Base-by-base conservation (phyloP, 2,329 filamentous ascomycete species). In the Calonectria honghensis region DNA sequence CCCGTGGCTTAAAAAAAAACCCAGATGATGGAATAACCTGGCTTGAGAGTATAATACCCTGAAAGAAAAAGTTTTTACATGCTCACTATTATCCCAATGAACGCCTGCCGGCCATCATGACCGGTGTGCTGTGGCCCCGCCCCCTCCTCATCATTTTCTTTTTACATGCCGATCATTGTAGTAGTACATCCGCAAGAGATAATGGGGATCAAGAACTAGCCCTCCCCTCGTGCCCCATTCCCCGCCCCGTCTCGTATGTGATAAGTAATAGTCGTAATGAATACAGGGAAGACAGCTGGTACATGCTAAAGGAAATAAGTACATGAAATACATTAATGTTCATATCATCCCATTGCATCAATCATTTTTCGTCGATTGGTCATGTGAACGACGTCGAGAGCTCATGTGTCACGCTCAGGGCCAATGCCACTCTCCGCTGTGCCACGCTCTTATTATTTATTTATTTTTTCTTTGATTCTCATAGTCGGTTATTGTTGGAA, bases 271-370 rank as follows among this genome's bases (percentile, higher is more conserved):
- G 37, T 77, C 72, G 67, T 77, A 65, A 69, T 70, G 51, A 41
- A 57, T 67, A 70, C 45, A 54, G 64, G 72, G 52, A 35, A 64
- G 52, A 65, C 24, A 32, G 20, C 32, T 37, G 29, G 61, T 65
- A 51, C 71, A 71, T 66, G 73, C 52, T 9, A 66, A 66, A 75
- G 78, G 74, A 63, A 41, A 74, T 75, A 41, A 59, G 63, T 73
- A 77, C 74, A 73, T 80, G 73, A 63, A 63, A 69, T 68, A 77
- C 78, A 80, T 78, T 71, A 78, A 76, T 79, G 74, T 75, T 81
- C 79, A 76, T 80, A 74, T 78, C 76, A 64, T 81, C 71, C 73
- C 73, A 70, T 70, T 70, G 45, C 71, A 67, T 29, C 52, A 69
- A 68, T 66, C 70, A 37, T 64, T 45, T 48, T 45, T 65, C 52